A percentile compares a stretch with the other conserved stretches of the same genome.
phyloP scores from a whole-genome alignment of 2,329 filamentous ascomycete genomes.

The Pyricularia grisea region DNA sequence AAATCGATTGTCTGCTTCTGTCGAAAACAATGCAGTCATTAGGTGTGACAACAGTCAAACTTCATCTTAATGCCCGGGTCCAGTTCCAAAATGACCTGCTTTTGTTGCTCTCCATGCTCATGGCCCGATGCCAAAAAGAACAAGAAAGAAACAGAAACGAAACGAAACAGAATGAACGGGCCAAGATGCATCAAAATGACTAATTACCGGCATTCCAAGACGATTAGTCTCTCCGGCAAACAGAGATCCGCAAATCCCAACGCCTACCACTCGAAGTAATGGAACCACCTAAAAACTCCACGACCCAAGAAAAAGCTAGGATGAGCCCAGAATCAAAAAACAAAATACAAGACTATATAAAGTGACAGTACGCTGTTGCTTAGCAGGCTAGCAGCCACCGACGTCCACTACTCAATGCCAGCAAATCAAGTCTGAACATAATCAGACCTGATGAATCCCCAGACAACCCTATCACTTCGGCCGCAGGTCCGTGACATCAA shows the following conservation, averaged over 20 bases:
- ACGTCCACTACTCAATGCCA: neutral
- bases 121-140: neutral
- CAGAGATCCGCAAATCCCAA: neutral
- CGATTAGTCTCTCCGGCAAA: neutral
- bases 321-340: neutral
- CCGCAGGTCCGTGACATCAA: conserved; percentile 45
- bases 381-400: neutral
- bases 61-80: neutral
- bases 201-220: neutral
- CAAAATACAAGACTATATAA: neutral
- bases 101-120: neutral
- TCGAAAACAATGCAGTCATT: neutral
- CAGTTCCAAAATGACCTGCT: neutral
- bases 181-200: neutral
- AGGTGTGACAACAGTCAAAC: neutral
- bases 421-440: neutral
- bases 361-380: neutral
- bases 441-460: too few relatives aligned
- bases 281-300: neutral
- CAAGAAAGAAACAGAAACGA: neutral
- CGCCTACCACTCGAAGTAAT: neutral
- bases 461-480: neutral
- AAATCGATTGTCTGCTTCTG: neutral
- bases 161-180: neutral
- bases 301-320: neutral